phyloP scores from a whole-genome alignment of 768 basidiomycete species.

The Gyrodon lividus region DNA sequence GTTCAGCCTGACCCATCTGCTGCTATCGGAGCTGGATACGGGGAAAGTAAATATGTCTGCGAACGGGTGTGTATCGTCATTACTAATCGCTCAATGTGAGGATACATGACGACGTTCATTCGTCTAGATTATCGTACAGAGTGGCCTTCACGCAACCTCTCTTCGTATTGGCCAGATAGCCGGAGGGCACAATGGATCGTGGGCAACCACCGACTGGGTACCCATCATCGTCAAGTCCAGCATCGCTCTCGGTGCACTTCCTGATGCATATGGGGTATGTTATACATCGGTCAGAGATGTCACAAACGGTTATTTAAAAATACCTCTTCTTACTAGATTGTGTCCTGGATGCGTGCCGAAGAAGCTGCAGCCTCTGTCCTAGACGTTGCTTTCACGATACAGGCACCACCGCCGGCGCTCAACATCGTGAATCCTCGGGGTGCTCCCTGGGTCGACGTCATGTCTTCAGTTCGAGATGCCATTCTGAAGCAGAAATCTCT shows the following conservation, averaged over 20 bases:
- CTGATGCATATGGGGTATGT: slow-evolving; percentile 36
- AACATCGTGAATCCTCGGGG: slow-evolving; percentile 41
- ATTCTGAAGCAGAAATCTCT: slow-evolving; percentile 13
- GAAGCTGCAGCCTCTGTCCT: slow-evolving; percentile 33
- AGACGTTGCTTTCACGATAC: slow-evolving; percentile 30
- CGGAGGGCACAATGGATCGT: no score
- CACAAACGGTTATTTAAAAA: not conserved
- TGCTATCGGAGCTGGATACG: slow-evolving; percentile 37
- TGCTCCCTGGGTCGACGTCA: slow-evolving; percentile 28
- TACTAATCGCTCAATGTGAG: slow-evolving; percentile 14
- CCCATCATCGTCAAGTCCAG: slow-evolving; percentile 36
- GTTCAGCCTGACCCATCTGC: slow-evolving; percentile 25
- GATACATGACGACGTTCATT: not conserved
- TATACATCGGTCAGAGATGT: not conserved
- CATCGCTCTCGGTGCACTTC: slow-evolving; percentile 26
- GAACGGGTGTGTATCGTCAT: slow-evolving; percentile 31
- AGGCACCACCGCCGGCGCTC: slow-evolving; percentile 21
- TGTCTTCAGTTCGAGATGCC: slow-evolving; percentile 22
- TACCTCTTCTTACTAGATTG: slow-evolving; percentile 10
- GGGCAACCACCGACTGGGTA: no score
- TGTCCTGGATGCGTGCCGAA: slow-evolving; percentile 39
- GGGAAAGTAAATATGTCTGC: slow-evolving; percentile 37
- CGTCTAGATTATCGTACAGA: slow-evolving; percentile 24
- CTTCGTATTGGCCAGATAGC: no score
- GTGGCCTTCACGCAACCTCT: slow-evolving; percentile 26